Percentiles rank a stretch among this genome's conserved stretches.
These are phyloP conservation scores for Penicillium sp. DNA, from an alignment of 2,329 filamentous ascomycete species.

Conservation along the genomic window DNA sequence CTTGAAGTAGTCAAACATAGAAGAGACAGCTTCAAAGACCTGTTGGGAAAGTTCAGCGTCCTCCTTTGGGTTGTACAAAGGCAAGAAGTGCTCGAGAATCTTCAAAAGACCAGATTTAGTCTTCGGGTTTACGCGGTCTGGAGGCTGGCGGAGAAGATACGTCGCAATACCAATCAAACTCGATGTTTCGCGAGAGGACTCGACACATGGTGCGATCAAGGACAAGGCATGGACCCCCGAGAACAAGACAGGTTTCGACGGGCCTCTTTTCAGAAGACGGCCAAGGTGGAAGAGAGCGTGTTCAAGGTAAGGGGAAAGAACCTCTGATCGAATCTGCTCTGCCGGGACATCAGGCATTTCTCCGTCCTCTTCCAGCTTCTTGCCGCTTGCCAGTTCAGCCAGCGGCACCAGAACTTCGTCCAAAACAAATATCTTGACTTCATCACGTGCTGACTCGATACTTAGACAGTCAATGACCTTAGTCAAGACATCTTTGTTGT, in stretches of 20 bases:
- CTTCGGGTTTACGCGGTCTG: slow-evolving; percentile 74
- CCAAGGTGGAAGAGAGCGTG: slow-evolving; percentile 58
- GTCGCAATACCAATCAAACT: slow-evolving; percentile 75
- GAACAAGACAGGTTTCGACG: slow-evolving; percentile 72
- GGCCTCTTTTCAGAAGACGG: slow-evolving; percentile 54
- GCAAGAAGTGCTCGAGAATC: slow-evolving; percentile 77
- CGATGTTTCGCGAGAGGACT: slow-evolving; percentile 61
- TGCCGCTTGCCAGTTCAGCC: slow-evolving; percentile 57
- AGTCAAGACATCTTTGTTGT: slow-evolving; percentile 59
- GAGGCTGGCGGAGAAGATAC: slow-evolving; percentile 80
- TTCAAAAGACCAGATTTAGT: slow-evolving; percentile 77
- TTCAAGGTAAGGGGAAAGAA: slow-evolving; percentile 59
- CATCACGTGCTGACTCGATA: slow-evolving; percentile 72
- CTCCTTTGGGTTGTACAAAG: slow-evolving; percentile 57
- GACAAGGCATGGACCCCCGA: slow-evolving; percentile 76
- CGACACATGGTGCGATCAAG: slow-evolving; percentile 68
- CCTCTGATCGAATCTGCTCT: slow-evolving; percentile 35
- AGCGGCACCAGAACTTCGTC: slow-evolving; percentile 68
- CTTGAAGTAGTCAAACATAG: slow-evolving; percentile 86
- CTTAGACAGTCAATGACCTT: slow-evolving; percentile 70
- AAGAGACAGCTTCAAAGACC: slow-evolving; percentile 71
- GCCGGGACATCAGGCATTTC: slow-evolving; percentile 41
- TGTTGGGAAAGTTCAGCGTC: slow-evolving; percentile 59
- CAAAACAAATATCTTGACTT: slow-evolving; percentile 80
- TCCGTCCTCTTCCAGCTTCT: slow-evolving; percentile 52